These are phyloP conservation scores for Annona cherimola DNA, from an alignment of 164 flowering plant species.

Conservation along the genomic window DNA sequence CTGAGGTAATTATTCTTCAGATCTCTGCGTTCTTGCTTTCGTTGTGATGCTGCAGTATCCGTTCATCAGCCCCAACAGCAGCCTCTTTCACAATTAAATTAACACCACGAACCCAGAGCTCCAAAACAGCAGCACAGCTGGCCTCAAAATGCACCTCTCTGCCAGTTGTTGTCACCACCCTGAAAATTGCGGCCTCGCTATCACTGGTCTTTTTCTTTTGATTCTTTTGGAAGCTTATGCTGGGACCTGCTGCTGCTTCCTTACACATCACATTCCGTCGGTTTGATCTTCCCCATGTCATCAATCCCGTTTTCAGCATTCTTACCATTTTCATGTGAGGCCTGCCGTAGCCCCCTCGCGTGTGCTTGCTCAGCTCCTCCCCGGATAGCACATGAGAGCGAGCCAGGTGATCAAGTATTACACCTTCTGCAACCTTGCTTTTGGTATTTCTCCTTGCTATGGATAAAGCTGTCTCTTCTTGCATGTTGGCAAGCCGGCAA, in stretches of 20 bases:
- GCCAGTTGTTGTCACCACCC: constrained; percentile 46
- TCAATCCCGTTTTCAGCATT: constrained; percentile 42
- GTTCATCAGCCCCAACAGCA: constrained; percentile 3
- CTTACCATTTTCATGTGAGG: constrained; percentile 42
- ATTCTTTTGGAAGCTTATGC: constrained; percentile 31
- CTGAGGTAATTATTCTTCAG: no score
- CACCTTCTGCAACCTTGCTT: constrained; percentile 31
- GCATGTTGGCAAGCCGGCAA: constrained; percentile 29
- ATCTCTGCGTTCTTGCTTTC: no score
- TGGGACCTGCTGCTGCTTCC: constrained; percentile 49
- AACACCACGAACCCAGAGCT: constrained; percentile 72
- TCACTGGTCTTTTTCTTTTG: constrained; percentile 31
- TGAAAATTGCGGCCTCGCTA: constrained; percentile 41
- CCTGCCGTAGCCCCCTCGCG: constrained; percentile 7
- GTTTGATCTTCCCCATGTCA: constrained; percentile 61
- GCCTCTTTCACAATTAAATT: constrained; percentile 44
- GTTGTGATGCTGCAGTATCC: background rate
- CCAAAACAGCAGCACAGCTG: constrained; percentile 46
- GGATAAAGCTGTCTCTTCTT: constrained; percentile 56
- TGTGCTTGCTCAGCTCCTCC: constrained; percentile 29
- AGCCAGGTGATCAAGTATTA: constrained; percentile 51
- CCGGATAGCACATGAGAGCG: constrained; percentile 46
- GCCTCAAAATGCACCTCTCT: constrained; percentile 69
- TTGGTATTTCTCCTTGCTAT: constrained; percentile 34
- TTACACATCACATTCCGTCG: constrained; percentile 56